Evolutionary conservation across 2,329 filamentous ascomycete genomes (phyloP), one percentile per base, ranked within the genome.

Genomic region (Xylariaceae sp.): DNA sequence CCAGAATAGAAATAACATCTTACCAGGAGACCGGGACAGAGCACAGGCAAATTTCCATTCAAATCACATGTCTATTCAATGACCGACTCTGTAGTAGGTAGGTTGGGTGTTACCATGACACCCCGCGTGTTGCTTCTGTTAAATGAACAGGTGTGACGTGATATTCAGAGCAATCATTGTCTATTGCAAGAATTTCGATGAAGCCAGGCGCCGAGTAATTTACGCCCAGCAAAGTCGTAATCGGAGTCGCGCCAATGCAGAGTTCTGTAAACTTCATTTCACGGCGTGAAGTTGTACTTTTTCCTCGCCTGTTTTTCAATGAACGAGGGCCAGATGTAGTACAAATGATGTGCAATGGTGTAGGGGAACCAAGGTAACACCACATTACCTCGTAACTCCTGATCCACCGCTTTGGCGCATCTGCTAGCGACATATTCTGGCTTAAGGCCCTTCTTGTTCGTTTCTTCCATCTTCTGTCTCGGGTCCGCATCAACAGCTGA

Each of bases 341-440:
- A 73, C 31, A 73, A 11, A 23, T 68, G 61, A 29, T 70, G 67
- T 0, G 64, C 71, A 14, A 73, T 36, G 11, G 58, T 56, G 52
- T 71, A 71, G 4, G 71, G 71, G 9, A 71, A 62, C 67, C 67
- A 66, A 3, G 71, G 71, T 26, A 73, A 31, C n/a, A 73, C 58
- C 7, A 73, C 50, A 16, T 59, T 71, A 16, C 70, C 70, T 34
- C 56, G 64, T 19, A 56, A 29, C 14, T 59, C 56, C 3, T 46
- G 44, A 46, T 74, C 71, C 17, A 73, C 64, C 12, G 68, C 66
- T 3, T 66, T 67, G 8, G 69, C 56, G 52, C 71, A 74, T 43
- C 61, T 64, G 12, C 50, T 17, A 1, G 70, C 70, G 6, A 73
- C 71, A 44, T 69, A 71, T 12, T 65, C 67, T 6, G 67, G 60